Base-by-base conservation (phyloP, 2,329 filamentous ascomycete species). In the Exophiala xenobiotica region DNA sequence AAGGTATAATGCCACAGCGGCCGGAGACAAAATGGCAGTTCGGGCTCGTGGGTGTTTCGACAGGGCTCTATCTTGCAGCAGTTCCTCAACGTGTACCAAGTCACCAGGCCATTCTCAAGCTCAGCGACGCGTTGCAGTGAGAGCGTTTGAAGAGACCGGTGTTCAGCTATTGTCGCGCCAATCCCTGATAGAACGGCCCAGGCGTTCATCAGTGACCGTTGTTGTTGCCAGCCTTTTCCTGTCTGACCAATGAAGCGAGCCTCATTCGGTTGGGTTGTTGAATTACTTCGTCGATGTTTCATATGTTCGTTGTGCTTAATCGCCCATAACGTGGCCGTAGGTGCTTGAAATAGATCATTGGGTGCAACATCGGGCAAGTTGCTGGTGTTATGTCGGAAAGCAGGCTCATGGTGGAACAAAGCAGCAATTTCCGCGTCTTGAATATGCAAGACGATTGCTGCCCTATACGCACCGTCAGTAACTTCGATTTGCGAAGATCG, bases 171-270 rank as follows among this genome's bases (percentile, higher is more conserved):
- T 6, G 51, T 33, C 4, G 57, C 53, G 14, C 52, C 49, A 8
- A 64, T 56, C 4, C 53, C 49, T 24, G 57, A 49, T 11, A 62
- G 49, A 3, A 37, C 49, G 5, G 41, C 48, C 40, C 41, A 51
- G 6, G 26, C n/a, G n/a, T n/a, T n/a, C n/a, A n/a, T n/a, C n/a
- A n/a, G n/a, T n/a, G n/a, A n/a, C n/a, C n/a, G 38, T 19, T n/a
- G n/a, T n/a, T n/a, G n/a, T n/a, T n/a, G n/a, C n/a, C n/a, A n/a
- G n/a, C n/a, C n/a, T n/a, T n/a, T n/a, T n/a, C n/a, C n/a, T n/a
- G n/a, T n/a, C n/a, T n/a, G n/a, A n/a, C n/a, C n/a, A n/a, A n/a
- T n/a, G n/a, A n/a, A n/a, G n/a, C n/a, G n/a, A n/a, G n/a, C n/a
- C n/a, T n/a, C n/a, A n/a, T n/a, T n/a, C 6, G 26, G 26, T 7